Percentiles rank a stretch among this genome's conserved stretches.
Conservation (phyloP, 2,329 filamentous ascomycete species). For the Fusarium sp. region DNA sequence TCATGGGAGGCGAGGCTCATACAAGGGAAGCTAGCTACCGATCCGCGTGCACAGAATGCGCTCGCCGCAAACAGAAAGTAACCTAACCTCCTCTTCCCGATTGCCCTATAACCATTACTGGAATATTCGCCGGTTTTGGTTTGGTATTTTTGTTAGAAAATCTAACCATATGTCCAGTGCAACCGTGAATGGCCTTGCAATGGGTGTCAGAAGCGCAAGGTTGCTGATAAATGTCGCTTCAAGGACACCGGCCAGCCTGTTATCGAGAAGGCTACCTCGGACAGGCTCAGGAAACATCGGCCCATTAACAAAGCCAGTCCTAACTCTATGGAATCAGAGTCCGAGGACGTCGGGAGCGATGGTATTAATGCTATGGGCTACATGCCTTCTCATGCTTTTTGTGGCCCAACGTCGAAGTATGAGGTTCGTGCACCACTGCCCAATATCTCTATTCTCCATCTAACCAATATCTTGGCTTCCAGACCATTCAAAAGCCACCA, state of each 20-base stretch:
- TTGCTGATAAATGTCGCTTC: constrained; percentile 50
- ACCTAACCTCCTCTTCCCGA: background rate
- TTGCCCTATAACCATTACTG: background rate
- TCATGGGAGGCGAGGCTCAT: constrained; percentile 27
- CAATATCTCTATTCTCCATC: background rate
- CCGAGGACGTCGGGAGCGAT: constrained; percentile 41
- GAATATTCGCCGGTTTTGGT: background rate
- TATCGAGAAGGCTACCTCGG: constrained; percentile 37
- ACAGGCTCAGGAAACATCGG: constrained; percentile 39
- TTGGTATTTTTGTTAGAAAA: background rate
- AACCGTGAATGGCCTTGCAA: constrained; percentile 53
- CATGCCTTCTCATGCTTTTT: constrained; percentile 47
- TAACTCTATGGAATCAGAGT: constrained; percentile 32
- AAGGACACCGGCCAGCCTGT: constrained; percentile 37
- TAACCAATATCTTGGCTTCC: background rate
- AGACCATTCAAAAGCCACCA: constrained; percentile 25
- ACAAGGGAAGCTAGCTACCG: constrained; percentile 37
- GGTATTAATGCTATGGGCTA: constrained; percentile 51
- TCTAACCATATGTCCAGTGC: constrained; percentile 44
- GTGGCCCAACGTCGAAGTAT: constrained; percentile 38
- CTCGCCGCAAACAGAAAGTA: constrained; percentile 53
- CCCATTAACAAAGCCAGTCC: constrained; percentile 29
- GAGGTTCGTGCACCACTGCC: constrained; percentile 36
- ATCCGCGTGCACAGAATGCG: constrained; percentile 56
- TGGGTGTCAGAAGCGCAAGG: constrained; percentile 53